phyloP scores from a whole-genome alignment of 306 rosid genomes.

The Pyrus betulifolia region DNA sequence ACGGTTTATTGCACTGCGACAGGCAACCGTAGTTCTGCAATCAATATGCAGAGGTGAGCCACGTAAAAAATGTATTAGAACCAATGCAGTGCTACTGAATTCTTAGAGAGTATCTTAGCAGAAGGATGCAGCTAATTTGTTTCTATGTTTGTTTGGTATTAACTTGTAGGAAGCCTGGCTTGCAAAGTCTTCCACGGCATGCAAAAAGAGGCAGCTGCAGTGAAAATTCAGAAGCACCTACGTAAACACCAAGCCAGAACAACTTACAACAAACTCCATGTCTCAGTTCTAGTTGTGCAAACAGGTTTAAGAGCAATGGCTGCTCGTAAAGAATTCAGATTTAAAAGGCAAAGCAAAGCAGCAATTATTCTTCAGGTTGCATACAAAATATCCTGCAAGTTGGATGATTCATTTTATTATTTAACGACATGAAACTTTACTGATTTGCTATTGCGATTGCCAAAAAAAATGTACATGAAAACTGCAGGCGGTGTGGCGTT shows the following conservation, averaged over 20 bases:
- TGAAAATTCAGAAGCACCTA: conserved; percentile 66
- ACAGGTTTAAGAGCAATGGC: conserved; percentile 84
- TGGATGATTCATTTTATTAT: neutral
- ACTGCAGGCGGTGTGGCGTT: conserved; percentile 81
- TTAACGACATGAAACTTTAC: neutral
- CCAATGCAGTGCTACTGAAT: neutral
- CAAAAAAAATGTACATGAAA: neutral
- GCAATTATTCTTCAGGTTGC: conserved; percentile 68
- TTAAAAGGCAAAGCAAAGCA: conserved; percentile 69
- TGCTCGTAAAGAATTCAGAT: conserved; percentile 62
- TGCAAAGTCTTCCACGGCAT: conserved; percentile 52
- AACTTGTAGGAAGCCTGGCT: conserved; percentile 71
- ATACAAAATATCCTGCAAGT: conserved; percentile 14
- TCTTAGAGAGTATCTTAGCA: neutral
- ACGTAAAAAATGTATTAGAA: conserved; percentile 15
- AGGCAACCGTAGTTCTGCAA: conserved; percentile 59
- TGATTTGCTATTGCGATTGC: neutral
- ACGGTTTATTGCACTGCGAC: conserved; percentile 69
- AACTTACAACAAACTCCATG: conserved; percentile 47
- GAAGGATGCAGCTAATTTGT: neutral
- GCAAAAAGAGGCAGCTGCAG: conserved; percentile 71
- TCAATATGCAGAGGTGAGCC: conserved; percentile 81
- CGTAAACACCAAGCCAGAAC: conserved; percentile 61
- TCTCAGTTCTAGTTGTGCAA: conserved; percentile 63
- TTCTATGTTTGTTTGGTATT: conserved; percentile 9